Conservation (phyloP, 2,329 filamentous ascomycete genomes). For the Nemania abortiva region DNA sequence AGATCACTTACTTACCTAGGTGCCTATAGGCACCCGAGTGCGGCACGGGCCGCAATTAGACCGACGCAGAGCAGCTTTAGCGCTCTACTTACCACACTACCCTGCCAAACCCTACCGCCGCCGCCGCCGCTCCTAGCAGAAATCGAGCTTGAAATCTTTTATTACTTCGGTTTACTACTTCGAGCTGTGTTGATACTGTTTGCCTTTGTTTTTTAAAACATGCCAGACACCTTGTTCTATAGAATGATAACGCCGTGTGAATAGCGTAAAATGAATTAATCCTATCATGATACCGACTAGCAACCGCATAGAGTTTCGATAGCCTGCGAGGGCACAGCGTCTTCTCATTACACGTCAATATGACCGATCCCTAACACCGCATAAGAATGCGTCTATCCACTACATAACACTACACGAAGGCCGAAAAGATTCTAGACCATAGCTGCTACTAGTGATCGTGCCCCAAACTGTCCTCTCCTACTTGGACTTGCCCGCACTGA, state of each 20-base stretch:
- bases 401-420: constrained; percentile 13
- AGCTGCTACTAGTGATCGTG: not conserved
- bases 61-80: too few species aligned
- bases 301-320: not conserved
- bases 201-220: too few species aligned
- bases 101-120: too few species aligned
- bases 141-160: too few species aligned
- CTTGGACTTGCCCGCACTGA: constrained; percentile 44
- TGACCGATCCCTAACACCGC: not conserved
- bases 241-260: not conserved
- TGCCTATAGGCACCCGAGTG: too few species aligned
- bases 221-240: not conserved
- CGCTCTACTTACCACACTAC: too few species aligned
- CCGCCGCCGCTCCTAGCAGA: too few species aligned
- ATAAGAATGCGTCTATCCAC: not conserved
- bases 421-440: not conserved
- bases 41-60: too few species aligned
- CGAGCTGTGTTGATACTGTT: too few species aligned
- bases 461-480: constrained; percentile 26
- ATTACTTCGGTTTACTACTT: too few species aligned
- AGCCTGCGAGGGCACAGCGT: constrained; percentile 2
- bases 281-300: not conserved
- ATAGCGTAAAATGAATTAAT: not conserved
- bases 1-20: too few species aligned
- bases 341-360: constrained; percentile 20